Conservation (phyloP, 1,284 basidiomycete genomes). For the Leccinum pachyderme region DNA sequence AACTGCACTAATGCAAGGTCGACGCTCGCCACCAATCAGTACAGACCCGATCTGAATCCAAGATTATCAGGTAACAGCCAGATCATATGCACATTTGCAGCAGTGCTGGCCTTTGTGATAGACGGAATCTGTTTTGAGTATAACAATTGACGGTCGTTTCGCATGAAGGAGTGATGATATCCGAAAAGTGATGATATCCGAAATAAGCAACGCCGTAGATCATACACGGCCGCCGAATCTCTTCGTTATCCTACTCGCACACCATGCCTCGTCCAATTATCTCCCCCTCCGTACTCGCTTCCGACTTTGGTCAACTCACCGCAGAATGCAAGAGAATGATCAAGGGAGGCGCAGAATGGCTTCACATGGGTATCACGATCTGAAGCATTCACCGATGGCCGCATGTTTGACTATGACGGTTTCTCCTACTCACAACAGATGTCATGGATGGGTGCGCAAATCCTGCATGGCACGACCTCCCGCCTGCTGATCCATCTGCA, state of each 20-base stretch:
- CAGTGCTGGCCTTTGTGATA: conserved; percentile 11
- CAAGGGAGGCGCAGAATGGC: conserved; percentile 89
- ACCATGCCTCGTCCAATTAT: conserved; percentile 85
- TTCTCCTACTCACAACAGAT: conserved; percentile 48
- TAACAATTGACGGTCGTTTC: no score
- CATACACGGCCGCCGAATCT: conserved; percentile 5
- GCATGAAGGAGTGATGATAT: no score
- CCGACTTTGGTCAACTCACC: conserved; percentile 91
- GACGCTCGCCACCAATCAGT: background rate
- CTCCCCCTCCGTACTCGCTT: conserved; percentile 87
- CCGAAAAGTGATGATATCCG: background rate
- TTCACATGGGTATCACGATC: conserved; percentile 82
- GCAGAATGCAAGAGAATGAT: conserved; percentile 94
- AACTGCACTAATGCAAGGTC: background rate
- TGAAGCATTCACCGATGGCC: background rate
- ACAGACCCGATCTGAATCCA: background rate
- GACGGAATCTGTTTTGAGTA: no score
- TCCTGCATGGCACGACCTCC: background rate
- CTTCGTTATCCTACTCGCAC: conserved; percentile 8
- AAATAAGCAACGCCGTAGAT: conserved; percentile 30
- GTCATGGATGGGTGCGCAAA: conserved; percentile 91
- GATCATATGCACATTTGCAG: conserved; percentile 6
- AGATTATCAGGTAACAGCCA: conserved; percentile 8
- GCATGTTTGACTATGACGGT: conserved; percentile 5
- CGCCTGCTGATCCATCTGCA: conserved; percentile 32